Evolutionary conservation across 495 filamentous ascomycete species (phyloP), one percentile per base, ranked within the genome.

Genomic region (Tuber microsphaerosporum): DNA sequence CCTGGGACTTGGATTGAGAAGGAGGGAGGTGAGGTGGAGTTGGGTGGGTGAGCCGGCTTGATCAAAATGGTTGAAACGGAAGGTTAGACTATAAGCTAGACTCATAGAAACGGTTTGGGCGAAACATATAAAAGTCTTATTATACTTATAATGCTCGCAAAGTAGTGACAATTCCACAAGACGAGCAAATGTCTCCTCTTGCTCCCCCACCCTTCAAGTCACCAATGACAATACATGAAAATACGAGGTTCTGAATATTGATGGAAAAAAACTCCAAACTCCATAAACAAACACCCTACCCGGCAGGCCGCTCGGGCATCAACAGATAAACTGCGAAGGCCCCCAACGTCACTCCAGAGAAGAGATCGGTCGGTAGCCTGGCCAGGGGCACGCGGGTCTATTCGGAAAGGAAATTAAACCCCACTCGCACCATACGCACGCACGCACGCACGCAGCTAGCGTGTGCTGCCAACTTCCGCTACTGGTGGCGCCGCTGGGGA

Each of bases 1-100:
- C 70, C 78, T 12, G 75, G 74, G 26, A 81, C 75, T 31, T 81
- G 79, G 79, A 61, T 81, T 31, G 78, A 77, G 65, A 81, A 81
- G 65, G 75, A 75, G 56, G 56, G n/a, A 9, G 51, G 17, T 12
- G 51, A n/a, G 51, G 70, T 19, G 43, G 22, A n/a, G 31, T 43
- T 45, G 39, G 17, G 43, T 12, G 48, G 56, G 72, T 48, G 39
- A 71, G 22, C 14, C 22, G 41, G 70, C 39, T 34, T n/a, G 34
- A 17, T 6, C 0, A 65, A 65, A 6, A 14, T 5, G 26, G 56
- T 34, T 45, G 70, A 42, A 16, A 10, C 16, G 31, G 20, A 3
- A 44, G 31, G 20, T 37, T 71, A 44, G 69, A 14, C 51, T 26
- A 26, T n/a, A 26, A 26, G 56, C 34, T 34, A 65, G 26, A 26